phyloP scores from a whole-genome alignment of 805 yeast species.

The Kodamaea fukazawae region DNA sequence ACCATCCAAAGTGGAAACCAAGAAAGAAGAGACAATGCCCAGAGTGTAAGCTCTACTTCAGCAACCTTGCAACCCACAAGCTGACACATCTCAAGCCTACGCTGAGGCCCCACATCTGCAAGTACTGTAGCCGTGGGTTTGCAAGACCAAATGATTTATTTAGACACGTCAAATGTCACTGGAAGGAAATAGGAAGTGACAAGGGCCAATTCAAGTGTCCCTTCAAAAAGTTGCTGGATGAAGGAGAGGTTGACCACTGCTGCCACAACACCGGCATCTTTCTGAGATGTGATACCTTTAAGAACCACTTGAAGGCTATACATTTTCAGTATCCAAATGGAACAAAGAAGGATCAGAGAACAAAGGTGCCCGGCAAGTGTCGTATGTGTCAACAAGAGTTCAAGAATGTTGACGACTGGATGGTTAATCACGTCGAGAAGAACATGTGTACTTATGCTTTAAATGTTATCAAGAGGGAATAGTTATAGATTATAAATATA shows the following conservation, averaged over 20 bases:
- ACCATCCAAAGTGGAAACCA: constrained; percentile 34
- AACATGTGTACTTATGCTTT: constrained; percentile 30
- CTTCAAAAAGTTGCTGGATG: constrained; percentile 40
- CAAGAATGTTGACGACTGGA: constrained; percentile 75
- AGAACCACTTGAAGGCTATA: constrained; percentile 84
- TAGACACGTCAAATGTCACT: constrained; percentile 82
- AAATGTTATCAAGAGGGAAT: constrained; percentile 12
- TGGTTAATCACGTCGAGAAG: constrained; percentile 65
- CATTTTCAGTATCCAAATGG: constrained; percentile 89
- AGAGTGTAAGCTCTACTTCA: constrained; percentile 62
- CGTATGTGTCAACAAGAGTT: constrained; percentile 70
- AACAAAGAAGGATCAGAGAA: constrained; percentile 74
- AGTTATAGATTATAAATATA: background rate
- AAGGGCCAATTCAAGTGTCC: constrained; percentile 81
- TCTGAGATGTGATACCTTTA: constrained; percentile 86
- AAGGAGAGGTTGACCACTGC: constrained; percentile 30
- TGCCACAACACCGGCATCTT: constrained; percentile 87
- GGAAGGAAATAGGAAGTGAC: constrained; percentile 68
- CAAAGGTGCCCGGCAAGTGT: constrained; percentile 68
- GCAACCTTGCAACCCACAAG: constrained; percentile 80
- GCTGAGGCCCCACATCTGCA: constrained; percentile 74
- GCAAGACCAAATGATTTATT: constrained; percentile 83
- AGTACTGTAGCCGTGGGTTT: constrained; percentile 78
- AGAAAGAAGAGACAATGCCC: constrained; percentile 72
- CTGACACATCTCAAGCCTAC: constrained; percentile 73